Evolutionary conservation across 352 stramenopile species (phyloP).

Genomic region (Aphanomyces invadans): DNA sequence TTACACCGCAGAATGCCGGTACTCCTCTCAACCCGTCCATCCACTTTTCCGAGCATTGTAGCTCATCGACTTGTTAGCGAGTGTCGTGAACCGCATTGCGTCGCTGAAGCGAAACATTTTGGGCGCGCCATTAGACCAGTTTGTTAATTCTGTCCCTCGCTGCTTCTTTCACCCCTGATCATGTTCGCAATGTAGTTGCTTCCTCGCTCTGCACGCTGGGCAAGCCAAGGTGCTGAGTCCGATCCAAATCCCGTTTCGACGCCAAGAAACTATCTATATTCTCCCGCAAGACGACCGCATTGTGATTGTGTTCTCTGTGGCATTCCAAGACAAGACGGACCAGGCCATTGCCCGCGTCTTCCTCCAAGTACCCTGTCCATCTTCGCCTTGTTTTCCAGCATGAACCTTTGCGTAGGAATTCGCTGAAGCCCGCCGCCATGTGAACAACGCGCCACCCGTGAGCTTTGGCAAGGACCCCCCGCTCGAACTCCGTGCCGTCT

Average conservation of each 20-base stretch:
- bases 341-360: conserved; percentile 87
- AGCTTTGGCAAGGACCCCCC: conserved; percentile 87
- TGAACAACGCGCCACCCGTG: conserved; percentile 90
- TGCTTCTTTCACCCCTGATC: neutral
- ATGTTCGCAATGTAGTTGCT: conserved; percentile 34
- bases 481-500: conserved; percentile 71
- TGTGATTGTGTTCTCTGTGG: conserved; percentile 88
- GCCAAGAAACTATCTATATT: conserved; percentile 80
- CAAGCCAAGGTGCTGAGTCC: conserved; percentile 44
- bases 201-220: conserved; percentile 62
- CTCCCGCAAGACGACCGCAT: conserved; percentile 82
- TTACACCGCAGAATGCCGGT: conserved; percentile 64
- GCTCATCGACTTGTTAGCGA: conserved; percentile 31
- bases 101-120: conserved; percentile 80
- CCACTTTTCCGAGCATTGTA: conserved; percentile 1
- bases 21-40: no score
- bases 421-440: conserved; percentile 84
- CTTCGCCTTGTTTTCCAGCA: conserved; percentile 1
- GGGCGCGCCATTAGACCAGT: conserved; percentile 68
- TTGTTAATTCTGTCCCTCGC: no score
- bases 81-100: conserved; percentile 63
- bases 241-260: conserved; percentile 80
- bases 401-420: conserved; percentile 61
- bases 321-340: conserved; percentile 91
- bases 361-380: conserved; percentile 44